These are phyloP conservation scores for Termitomyces sp. DNA, from an alignment of 768 basidiomycete species.

Conservation along the genomic window DNA sequence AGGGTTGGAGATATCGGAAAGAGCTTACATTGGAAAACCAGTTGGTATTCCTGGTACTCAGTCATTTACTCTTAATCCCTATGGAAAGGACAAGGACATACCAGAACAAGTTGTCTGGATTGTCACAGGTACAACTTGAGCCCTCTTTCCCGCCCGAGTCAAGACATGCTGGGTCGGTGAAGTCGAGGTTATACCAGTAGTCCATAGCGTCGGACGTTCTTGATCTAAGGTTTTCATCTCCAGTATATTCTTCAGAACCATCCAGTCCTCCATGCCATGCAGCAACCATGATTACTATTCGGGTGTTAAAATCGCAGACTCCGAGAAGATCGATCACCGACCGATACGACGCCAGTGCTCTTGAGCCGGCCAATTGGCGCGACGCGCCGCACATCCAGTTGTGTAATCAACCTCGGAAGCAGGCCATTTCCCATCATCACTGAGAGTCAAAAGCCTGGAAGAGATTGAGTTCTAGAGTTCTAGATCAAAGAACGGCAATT, in stretches of 20 bases:
- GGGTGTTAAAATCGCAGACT: neutral
- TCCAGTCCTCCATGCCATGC: conserved; percentile 48
- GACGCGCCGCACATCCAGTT: conserved; percentile 45
- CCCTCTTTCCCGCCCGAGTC: conserved; percentile 36
- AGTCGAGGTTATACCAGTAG: conserved; percentile 52
- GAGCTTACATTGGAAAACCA: conserved; percentile 45
- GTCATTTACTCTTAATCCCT: neutral
- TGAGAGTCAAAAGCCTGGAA: conserved; percentile 17
- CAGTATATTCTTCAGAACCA: conserved; percentile 32
- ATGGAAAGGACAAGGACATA: conserved; percentile 12
- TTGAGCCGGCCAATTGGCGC: conserved; percentile 59
- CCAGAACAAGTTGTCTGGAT: conserved; percentile 31
- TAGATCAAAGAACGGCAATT: neutral
- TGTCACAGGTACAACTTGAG: conserved; percentile 44
- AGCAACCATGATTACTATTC: conserved; percentile 42
- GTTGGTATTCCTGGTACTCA: conserved; percentile 41
- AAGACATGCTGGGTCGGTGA: conserved; percentile 41
- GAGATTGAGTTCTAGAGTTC: neutral
- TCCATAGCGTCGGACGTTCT: conserved; percentile 40
- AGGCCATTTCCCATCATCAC: conserved; percentile 38
- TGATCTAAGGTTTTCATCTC: conserved; percentile 27
- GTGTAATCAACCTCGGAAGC: conserved; percentile 44
- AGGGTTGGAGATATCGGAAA: neutral
- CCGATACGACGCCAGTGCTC: conserved; percentile 46
- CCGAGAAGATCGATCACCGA: conserved; percentile 15